Percentiles rank a stretch among this genome's conserved stretches.
Conservation (phyloP, 345 rosid genomes). For the Physaria fendleri region DNA sequence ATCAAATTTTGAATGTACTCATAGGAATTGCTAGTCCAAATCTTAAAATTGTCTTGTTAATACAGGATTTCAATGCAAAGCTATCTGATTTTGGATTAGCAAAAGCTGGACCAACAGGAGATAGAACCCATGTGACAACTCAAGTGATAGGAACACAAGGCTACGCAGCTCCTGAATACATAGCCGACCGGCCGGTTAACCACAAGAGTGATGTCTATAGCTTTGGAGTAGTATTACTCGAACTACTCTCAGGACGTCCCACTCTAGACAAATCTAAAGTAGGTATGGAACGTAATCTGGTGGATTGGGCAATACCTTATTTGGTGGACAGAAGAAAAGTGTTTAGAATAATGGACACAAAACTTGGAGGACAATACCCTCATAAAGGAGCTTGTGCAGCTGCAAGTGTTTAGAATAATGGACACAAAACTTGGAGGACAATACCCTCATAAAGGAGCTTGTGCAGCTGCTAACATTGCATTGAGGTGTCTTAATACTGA, state of each 20-base stretch:
- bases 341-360: slow-evolving; percentile 62
- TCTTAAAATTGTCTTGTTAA: not conserved
- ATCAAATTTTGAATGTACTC: not conserved
- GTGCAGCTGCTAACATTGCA: slow-evolving; percentile 46
- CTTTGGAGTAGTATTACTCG: slow-evolving; percentile 65
- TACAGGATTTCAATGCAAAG: slow-evolving; percentile 71
- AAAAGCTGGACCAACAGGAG: slow-evolving; percentile 95
- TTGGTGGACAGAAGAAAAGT: slow-evolving; percentile 52
- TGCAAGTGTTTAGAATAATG: slow-evolving; percentile 56
- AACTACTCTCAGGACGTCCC: slow-evolving; percentile 54
- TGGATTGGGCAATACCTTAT: slow-evolving; percentile 72
- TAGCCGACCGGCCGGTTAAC: slow-evolving; percentile 74
- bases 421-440: slow-evolving; percentile 65
- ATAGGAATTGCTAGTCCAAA: not conserved
- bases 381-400: slow-evolving; percentile 49
- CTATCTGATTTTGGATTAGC: slow-evolving; percentile 97
- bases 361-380: slow-evolving; percentile 61
- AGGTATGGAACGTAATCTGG: slow-evolving; percentile 56
- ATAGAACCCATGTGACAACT: slow-evolving; percentile 89
- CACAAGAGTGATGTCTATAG: slow-evolving; percentile 60
- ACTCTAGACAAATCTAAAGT: slow-evolving; percentile 43
- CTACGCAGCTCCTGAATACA: slow-evolving; percentile 91
- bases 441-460: slow-evolving; percentile 56
- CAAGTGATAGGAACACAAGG: slow-evolving; percentile 85
- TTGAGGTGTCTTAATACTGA: slow-evolving; percentile 42